These are phyloP conservation scores for Tricholoma furcatifolium DNA, from an alignment of 768 basidiomycete species.

Conservation along the genomic window DNA sequence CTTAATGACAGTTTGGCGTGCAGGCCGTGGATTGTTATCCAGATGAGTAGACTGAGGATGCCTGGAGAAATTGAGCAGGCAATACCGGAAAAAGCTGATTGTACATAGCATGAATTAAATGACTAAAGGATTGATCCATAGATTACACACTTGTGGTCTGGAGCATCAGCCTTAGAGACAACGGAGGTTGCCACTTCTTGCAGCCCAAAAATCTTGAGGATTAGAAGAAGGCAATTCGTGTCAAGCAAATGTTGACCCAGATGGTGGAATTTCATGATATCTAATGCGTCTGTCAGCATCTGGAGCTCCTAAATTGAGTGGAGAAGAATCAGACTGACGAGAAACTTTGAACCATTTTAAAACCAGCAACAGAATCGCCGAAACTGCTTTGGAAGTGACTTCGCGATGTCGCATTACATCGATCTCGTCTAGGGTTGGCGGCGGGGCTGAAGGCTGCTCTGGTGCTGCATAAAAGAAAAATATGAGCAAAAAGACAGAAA, in stretches of 20 bases:
- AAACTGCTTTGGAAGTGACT: constrained; percentile 96
- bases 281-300: constrained; percentile 36
- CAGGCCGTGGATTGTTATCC: constrained; percentile 65
- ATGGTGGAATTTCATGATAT: constrained; percentile 98
- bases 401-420: constrained; percentile 95
- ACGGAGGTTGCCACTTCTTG: constrained; percentile 87
- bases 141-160: constrained; percentile 69
- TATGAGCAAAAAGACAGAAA: neutral
- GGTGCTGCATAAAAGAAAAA: constrained; percentile 38
- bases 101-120: constrained; percentile 6
- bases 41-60: constrained; percentile 55
- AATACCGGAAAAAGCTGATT: constrained; percentile 93
- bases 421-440: constrained; percentile 84
- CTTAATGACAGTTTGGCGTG: constrained; percentile 59
- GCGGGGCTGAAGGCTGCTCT: constrained; percentile 61
- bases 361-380: constrained; percentile 85
- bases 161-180: constrained; percentile 84
- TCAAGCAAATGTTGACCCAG: constrained; percentile 94
- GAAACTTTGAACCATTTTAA: constrained; percentile 99
- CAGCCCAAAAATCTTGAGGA: constrained; percentile 97
- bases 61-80: constrained; percentile 74
- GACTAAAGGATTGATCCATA: neutral
- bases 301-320: neutral
- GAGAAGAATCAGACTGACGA: constrained; percentile 54
- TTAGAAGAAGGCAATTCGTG: constrained; percentile 89